Percentiles rank a stretch among this genome's conserved stretches.
Conservation (phyloP, 768 basidiomycete genomes). For the Scleroderma citrinum region DNA sequence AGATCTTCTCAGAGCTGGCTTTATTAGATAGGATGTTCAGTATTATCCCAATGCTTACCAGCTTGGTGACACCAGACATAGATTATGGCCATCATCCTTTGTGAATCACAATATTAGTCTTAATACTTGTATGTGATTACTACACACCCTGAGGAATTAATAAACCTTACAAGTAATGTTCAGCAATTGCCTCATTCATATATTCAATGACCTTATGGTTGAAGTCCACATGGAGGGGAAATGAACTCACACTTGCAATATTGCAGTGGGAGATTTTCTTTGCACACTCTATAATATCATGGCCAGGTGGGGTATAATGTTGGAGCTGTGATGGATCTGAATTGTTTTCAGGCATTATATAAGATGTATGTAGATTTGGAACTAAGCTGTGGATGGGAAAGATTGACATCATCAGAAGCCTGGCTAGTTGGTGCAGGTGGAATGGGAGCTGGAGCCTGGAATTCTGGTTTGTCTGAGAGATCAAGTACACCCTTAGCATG, state of each 20-base stretch:
- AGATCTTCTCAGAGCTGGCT: conserved; percentile 7
- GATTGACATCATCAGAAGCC: too few relatives aligned
- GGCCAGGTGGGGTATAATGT: neutral
- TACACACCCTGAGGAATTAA: neutral
- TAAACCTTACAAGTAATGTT: neutral
- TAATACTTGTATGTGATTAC: too few relatives aligned
- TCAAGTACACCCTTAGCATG: too few relatives aligned
- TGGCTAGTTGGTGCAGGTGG: too few relatives aligned
- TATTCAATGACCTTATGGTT: neutral
- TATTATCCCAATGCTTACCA: neutral
- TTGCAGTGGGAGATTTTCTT: neutral
- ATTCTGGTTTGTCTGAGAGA: too few relatives aligned
- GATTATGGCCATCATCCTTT: neutral
- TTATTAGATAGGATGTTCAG: too few relatives aligned
- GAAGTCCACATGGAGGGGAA: neutral
- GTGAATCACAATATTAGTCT: neutral
- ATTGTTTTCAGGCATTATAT: too few relatives aligned
- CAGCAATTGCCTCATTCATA: neutral
- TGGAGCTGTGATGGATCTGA: neutral
- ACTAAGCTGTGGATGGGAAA: too few relatives aligned
- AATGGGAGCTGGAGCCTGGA: too few relatives aligned
- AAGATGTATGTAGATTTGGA: too few relatives aligned
- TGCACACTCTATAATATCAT: neutral
- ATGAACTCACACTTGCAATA: neutral
- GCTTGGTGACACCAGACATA: neutral